phyloP scores from a whole-genome alignment of 2,329 filamentous ascomycete genomes.

The Lanzia echinophila region DNA sequence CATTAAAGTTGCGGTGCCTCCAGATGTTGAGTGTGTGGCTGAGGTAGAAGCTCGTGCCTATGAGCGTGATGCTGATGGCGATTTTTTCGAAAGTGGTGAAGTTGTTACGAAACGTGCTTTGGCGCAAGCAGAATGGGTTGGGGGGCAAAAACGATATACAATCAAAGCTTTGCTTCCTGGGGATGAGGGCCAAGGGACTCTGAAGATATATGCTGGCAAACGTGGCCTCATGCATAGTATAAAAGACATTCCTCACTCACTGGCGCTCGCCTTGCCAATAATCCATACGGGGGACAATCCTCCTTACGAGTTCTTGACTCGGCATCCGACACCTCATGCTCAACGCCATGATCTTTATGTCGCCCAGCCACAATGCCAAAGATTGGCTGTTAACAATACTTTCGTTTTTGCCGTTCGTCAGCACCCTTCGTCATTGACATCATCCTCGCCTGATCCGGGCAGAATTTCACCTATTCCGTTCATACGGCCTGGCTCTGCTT shows the following conservation, averaged over 20 bases:
- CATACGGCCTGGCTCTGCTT: slow-evolving; percentile 51
- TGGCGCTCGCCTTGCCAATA: slow-evolving; percentile 85
- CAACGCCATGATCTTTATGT: slow-evolving; percentile 96
- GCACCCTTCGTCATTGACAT: slow-evolving; percentile 62
- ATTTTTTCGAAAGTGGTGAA: slow-evolving; percentile 89
- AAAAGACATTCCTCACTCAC: slow-evolving; percentile 87
- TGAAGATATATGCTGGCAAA: slow-evolving; percentile 92
- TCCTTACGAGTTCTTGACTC: slow-evolving; percentile 83
- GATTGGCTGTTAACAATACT: slow-evolving; percentile 88
- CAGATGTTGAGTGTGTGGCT: slow-evolving; percentile 85
- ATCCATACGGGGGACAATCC: slow-evolving; percentile 89
- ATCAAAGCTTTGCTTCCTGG: slow-evolving; percentile 87
- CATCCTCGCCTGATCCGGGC: slow-evolving; percentile 32
- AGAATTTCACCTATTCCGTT: slow-evolving; percentile 51
- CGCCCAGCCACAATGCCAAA: slow-evolving; percentile 86
- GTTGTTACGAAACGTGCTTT: slow-evolving; percentile 77
- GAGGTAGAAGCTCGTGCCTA: slow-evolving; percentile 84
- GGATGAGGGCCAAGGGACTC: slow-evolving; percentile 78
- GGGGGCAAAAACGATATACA: slow-evolving; percentile 82
- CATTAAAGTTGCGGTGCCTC: slow-evolving; percentile 77
- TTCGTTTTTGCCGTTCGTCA: slow-evolving; percentile 96
- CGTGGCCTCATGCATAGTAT: slow-evolving; percentile 95
- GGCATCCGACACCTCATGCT: slow-evolving; percentile 96
- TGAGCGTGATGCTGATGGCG: slow-evolving; percentile 77
- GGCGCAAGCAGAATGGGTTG: slow-evolving; percentile 86